Conservation (phyloP, 2,329 filamentous ascomycete species). For the Byssothecium circinans region DNA sequence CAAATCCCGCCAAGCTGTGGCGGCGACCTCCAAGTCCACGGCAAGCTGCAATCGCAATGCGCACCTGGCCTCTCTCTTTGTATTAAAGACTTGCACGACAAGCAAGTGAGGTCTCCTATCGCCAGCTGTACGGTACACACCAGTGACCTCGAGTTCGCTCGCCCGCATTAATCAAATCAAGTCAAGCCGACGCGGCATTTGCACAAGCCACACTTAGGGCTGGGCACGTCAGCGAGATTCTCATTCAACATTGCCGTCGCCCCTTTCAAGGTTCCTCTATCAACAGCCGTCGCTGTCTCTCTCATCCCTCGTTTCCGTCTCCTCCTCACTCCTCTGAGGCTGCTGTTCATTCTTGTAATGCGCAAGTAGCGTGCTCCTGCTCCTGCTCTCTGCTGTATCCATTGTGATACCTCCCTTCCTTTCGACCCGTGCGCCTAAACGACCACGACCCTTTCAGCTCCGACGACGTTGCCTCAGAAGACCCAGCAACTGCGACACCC, state of each 20-base stretch:
- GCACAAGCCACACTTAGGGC: not conserved
- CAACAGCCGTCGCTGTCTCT: not conserved
- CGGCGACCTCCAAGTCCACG: too few relatives aligned
- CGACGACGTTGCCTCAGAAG: constrained; percentile 19
- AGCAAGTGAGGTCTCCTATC: too few relatives aligned
- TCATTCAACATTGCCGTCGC: not conserved
- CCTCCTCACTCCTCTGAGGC: not conserved
- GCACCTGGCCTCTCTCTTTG: not conserved
- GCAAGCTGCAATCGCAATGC: not conserved
- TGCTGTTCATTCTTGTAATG: not conserved
- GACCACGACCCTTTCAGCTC: constrained; percentile 4
- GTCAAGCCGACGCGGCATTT: not conserved
- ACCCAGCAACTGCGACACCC: constrained; percentile 8
- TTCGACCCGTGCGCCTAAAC: constrained; percentile 3
- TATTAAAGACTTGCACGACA: too few relatives aligned
- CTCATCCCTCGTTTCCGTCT: not conserved
- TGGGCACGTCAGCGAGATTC: not conserved
- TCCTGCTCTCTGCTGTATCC: not conserved
- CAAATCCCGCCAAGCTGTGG: not conserved
- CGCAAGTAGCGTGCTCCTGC: not conserved
- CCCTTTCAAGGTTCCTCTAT: not conserved
- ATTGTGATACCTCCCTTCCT: constrained; percentile 2
- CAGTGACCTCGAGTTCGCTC: too few relatives aligned
- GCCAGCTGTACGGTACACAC: too few relatives aligned
- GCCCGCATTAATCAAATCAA: too few relatives aligned